Base-by-base conservation (phyloP, 176 grass and related monocot species). In the Triticum dicoccoides region DNA sequence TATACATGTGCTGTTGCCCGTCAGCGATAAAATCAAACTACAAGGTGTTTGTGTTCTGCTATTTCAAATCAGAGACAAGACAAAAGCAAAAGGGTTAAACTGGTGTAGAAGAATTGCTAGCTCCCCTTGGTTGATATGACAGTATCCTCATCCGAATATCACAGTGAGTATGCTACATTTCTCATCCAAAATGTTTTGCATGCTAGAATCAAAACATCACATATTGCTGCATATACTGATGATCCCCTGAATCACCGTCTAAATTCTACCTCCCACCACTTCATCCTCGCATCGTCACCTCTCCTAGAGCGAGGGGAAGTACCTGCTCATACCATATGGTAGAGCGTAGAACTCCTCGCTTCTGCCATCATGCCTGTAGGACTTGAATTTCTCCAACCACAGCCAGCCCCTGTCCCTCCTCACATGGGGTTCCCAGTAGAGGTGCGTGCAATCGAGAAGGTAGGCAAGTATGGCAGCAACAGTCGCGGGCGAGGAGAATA, bases 331-430 rank as follows among this genome's bases (percentile, higher is more conserved):
- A 32, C 89, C 84, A 65, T 94, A 98, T 15, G 97, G 97, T 44
- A 98, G 94, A 29, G 78, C 76, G 15, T 96, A 98, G 80, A 98
- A 96, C 82, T 98, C 97, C 85, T 98, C 97, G 20, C 83, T 89
- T 83, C 97, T 92, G 3, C 56, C 7, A 18, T 98, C 97, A 8
- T 80, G 44, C 56, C 11, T 92, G 86, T 88, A 94, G 54, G 75
- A 69, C 84, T 88, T 96, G 86, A 90, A 98, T 82, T 98, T 94
- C 70, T 89, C 87, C 89, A 88, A 96, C 93, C 93, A 98, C 64
- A 85, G 85, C 88, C 91, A 89, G 24, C 96, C 92, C 14, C 93
- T 89, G 83, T 98, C 96, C 54, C 67, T 98, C 86, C 90, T 85
- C 64, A 89, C 84, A 9, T 67, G 52, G 5, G 65, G 73, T 10